A percentile compares a stretch with the other conserved stretches of the same genome.
Conservation (phyloP, 176 grass and related monocot genomes). For the Carex littledalei region DNA sequence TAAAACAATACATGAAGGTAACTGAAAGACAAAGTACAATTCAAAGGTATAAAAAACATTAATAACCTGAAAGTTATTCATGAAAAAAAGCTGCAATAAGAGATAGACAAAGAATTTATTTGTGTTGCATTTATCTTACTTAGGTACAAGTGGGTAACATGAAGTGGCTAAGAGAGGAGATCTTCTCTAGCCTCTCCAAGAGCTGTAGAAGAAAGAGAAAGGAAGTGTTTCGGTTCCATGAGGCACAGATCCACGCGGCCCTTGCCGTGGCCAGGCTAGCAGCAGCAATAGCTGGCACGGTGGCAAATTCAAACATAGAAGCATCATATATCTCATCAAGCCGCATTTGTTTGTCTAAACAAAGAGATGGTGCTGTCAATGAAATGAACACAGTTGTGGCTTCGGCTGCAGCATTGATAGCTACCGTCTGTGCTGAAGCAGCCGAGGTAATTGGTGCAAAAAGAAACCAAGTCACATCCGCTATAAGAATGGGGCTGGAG, state of each 20-base stretch:
- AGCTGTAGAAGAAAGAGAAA: conserved; percentile 36
- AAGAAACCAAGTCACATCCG: conserved; percentile 45
- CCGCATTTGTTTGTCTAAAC: conserved; percentile 3
- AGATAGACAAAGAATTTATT: neutral
- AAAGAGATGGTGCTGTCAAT: neutral
- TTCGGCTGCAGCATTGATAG: conserved; percentile 65
- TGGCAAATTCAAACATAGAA: conserved; percentile 42
- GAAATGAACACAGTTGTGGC: conserved; percentile 42
- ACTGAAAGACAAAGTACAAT: neutral
- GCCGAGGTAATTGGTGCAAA: conserved; percentile 50
- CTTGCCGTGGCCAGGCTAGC: conserved; percentile 76
- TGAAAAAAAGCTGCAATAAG: conserved; percentile 6
- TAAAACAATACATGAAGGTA: neutral
- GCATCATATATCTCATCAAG: neutral
- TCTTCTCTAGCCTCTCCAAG: conserved; percentile 46
- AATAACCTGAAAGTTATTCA: neutral
- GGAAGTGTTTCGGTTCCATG: conserved; percentile 59
- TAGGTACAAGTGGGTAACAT: conserved; percentile 51
- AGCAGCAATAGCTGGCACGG: conserved; percentile 47
- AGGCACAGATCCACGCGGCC: conserved; percentile 69
- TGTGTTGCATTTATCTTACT: neutral
- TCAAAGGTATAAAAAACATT: neutral
- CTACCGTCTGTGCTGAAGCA: conserved; percentile 87
- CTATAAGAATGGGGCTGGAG: conserved; percentile 43
- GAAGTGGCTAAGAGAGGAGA: conserved; percentile 43